Conservation (phyloP, 1,139 yeast genomes). For the Pichia sp. region DNA sequence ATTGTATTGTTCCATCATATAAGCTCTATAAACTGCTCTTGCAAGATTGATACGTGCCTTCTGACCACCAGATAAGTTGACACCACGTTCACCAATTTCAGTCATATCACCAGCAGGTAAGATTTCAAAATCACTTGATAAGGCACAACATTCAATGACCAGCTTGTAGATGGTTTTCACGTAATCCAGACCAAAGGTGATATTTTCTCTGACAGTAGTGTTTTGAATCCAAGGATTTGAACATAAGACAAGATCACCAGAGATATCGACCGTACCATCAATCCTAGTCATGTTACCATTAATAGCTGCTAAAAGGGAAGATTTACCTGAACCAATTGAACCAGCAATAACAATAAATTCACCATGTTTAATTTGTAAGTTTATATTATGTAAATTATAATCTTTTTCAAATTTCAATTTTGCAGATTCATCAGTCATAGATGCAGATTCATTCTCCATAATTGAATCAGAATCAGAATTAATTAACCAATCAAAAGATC, state of each 20-base stretch:
- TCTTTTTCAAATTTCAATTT: neutral
- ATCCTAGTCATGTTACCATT: conserved; percentile 53
- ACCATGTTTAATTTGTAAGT: conserved; percentile 42
- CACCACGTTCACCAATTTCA: conserved; percentile 90
- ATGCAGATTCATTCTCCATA: neutral
- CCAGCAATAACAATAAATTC: conserved; percentile 70
- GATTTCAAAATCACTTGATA: conserved; percentile 60
- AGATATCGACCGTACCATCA: conserved; percentile 42
- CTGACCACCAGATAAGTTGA: conserved; percentile 89
- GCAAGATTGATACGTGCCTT: conserved; percentile 83
- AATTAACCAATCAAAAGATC: conserved; percentile 56
- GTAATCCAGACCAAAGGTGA: conserved; percentile 58
- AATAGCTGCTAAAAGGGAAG: conserved; percentile 55
- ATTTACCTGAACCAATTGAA: conserved; percentile 64
- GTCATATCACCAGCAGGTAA: conserved; percentile 80
- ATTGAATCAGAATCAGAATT: conserved; percentile 35
- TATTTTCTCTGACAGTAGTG: conserved; percentile 70
- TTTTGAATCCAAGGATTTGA: conserved; percentile 79
- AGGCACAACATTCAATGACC: conserved; percentile 60
- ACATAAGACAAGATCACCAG: conserved; percentile 41
- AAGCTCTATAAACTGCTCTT: conserved; percentile 59
- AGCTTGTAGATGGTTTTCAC: conserved; percentile 48
- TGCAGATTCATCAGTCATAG: no score
- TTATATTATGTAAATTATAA: conserved; percentile 39
- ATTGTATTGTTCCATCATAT: conserved; percentile 43